Evolutionary conservation across 2,329 filamentous ascomycete species (phyloP), one percentile per base, ranked within the genome.

Genomic region (Sporothrix dimorphospora): DNA sequence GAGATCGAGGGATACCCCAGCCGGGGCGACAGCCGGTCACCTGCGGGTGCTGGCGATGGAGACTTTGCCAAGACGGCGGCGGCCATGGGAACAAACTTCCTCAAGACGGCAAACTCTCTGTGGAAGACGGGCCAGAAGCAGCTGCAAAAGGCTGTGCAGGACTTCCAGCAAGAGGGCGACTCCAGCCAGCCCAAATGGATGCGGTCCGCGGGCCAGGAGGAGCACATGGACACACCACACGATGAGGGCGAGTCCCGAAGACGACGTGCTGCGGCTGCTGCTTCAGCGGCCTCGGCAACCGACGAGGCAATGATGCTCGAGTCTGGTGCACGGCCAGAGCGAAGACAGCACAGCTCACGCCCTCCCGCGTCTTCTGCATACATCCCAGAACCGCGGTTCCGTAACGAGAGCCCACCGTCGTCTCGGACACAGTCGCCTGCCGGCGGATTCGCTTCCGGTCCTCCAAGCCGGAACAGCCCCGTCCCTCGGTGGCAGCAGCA

Each of bases 111-210:
- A 1, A 97, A 97, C 76, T 95, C 93, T 0, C 83, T 98, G 0
- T 99, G 96, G 96, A 99, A 97, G 79, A 93, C 92, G 3, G 91
- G 95, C 0, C 93, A 94, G 78, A 99, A 97, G 81, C 94, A 93
- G 79, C 88, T 98, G 72, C 94, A 97, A 78, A 94, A 96, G 81
- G 95, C 94, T 4, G 92, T 98, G 45, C 90, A 94, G 9, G 96
- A 99, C 19, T 92, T 98, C 73, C 88, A 91, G 75, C 88, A 91
- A 74, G 85, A 88, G 12, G 42, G 30, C 75, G 86, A 87, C 55
- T 86, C 92, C 2, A 92, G 81, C 78, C 93, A 97, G 79, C 96
- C 96, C 0, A 96, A 93, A 79, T 99, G 96, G 96, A 97, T 99
- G 95, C 90, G 92, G 77, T 92, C 94, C 72, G 87, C 89, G 3